A percentile compares a stretch with the other conserved stretches of the same genome.
phyloP scores from a whole-genome alignment of 2,329 filamentous ascomycete genomes.

The Phaeoacremonium minimum region DNA sequence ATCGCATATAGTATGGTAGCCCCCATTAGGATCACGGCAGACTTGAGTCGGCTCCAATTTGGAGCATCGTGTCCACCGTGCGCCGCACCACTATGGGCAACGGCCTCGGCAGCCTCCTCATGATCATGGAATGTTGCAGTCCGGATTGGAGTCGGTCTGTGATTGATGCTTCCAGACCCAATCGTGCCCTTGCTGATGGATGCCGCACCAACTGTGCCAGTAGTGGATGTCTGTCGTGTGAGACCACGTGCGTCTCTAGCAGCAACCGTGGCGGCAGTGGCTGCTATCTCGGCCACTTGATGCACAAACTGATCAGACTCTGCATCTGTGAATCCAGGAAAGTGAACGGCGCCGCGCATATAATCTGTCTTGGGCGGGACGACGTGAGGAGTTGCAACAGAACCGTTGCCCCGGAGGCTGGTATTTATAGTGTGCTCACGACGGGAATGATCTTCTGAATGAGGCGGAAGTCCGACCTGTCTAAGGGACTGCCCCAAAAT shows the following conservation, averaged over 20 bases:
- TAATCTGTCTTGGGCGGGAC: slow-evolving; percentile 65
- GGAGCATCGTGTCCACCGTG: slow-evolving; percentile 91
- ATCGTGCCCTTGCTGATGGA: too few relatives aligned
- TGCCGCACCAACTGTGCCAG: slow-evolving; percentile 13
- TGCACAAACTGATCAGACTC: slow-evolving; percentile 79
- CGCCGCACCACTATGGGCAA: slow-evolving; percentile 18
- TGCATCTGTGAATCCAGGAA: slow-evolving; percentile 72
- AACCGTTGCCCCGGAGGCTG: slow-evolving; percentile 34
- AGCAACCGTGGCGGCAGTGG: slow-evolving; percentile 83
- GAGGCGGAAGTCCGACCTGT: slow-evolving; percentile 66
- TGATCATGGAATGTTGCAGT: slow-evolving; percentile 34
- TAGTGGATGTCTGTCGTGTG: slow-evolving; percentile 6
- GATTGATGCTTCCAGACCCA: slow-evolving; percentile 8
- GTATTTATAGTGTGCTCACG: slow-evolving; percentile 30
- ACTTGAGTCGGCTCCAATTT: slow-evolving; percentile 94
- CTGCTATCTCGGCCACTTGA: slow-evolving; percentile 89
- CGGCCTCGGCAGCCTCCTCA: slow-evolving; percentile 38
- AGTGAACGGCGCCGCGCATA: slow-evolving; percentile 39
- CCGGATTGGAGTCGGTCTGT: slow-evolving; percentile 24
- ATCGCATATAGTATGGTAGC: slow-evolving; percentile 93
- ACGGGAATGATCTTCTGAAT: slow-evolving; percentile 40
- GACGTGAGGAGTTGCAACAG: slow-evolving; percentile 58
- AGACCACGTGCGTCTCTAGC: slow-evolving; percentile 62
- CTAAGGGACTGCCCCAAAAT: slow-evolving; percentile 88
- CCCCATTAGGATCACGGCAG: slow-evolving; percentile 78